Evolutionary conservation across 257 asterid species (phyloP), one percentile per base, ranked within the genome.

Genomic region (Solanum stenotomum): DNA sequence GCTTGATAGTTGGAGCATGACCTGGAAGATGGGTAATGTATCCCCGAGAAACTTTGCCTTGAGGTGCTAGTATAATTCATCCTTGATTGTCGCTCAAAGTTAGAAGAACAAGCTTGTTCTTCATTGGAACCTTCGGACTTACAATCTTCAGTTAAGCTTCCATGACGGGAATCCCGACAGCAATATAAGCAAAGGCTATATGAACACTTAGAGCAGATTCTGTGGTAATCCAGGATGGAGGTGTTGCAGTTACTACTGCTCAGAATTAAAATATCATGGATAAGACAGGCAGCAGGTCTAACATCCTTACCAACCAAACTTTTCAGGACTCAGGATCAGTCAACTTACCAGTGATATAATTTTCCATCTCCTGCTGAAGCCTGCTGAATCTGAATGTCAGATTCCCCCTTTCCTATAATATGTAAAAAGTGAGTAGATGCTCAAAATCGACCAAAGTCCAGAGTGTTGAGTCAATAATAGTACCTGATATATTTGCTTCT

Each of bases 181-280:
- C 99, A 97, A 90, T 91, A 89, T 88, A 97, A 91, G 93, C 99
- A 97, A 90, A 97, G 95, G 87, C 91, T 93, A 89, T 94, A 97
- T 4, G 98, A 94, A 85, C 99, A 97, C 81, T 90, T 92, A 75
- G 92, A 44, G 93, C 99, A 97, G 91, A 94, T 94, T 93, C 98
- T 93, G 84, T 96, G 98, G 93, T 94, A 97, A 96, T 97, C 98
- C 89, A 94, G 89, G 89, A 96, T 93, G 79, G 96, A 91, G 56
- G 91, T 87, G 87, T 92, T 93, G 93, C 99, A 97, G 90, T 91
- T 95, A 90, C 91, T 93, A 94, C 99, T 96, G 96, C 90, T 86
- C 85, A 88, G 88, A 86, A 91, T 84, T 89, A 78, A 87, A 91
- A 90, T 52, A 74, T 90, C 75, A 88, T 86, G 49, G 90, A 27